phyloP scores from a whole-genome alignment of 164 flowering plant genomes.

The Kalanchoe fedtschenkoi region DNA sequence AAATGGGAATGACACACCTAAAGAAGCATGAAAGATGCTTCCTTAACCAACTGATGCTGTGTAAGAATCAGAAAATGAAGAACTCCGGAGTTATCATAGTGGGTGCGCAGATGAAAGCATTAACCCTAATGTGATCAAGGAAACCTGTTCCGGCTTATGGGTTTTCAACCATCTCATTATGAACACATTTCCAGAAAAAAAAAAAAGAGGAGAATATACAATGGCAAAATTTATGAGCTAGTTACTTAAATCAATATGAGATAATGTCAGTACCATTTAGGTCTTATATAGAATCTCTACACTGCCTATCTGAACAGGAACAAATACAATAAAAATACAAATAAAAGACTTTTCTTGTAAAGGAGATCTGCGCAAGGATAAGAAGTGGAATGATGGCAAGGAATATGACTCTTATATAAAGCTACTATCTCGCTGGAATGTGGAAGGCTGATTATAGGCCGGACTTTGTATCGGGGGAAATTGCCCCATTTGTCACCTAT shows the following conservation, averaged over 20 bases:
- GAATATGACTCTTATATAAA: neutral
- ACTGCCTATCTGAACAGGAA: neutral
- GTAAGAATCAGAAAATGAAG: too few species aligned
- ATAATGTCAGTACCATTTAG: neutral
- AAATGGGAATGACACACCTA: neutral
- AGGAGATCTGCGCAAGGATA: neutral
- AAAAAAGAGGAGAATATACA: too few species aligned
- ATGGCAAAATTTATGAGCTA: too few species aligned
- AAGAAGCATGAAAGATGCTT: too few species aligned
- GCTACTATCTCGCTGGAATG: neutral
- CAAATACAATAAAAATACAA: neutral
- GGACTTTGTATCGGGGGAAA: conserved; percentile 1
- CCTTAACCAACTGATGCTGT: too few species aligned
- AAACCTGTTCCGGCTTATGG: too few species aligned
- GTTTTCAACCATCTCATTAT: too few species aligned
- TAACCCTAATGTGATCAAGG: too few species aligned
- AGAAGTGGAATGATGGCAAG: neutral
- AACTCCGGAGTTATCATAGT: too few species aligned
- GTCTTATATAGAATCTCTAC: neutral
- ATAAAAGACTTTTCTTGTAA: too few species aligned
- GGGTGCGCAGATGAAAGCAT: too few species aligned
- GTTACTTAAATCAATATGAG: neutral
- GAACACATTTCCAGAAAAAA: too few species aligned
- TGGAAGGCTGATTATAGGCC: neutral
- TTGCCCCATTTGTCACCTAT: neutral